phyloP scores from a whole-genome alignment of 768 basidiomycete species.

The Trametes punicea region DNA sequence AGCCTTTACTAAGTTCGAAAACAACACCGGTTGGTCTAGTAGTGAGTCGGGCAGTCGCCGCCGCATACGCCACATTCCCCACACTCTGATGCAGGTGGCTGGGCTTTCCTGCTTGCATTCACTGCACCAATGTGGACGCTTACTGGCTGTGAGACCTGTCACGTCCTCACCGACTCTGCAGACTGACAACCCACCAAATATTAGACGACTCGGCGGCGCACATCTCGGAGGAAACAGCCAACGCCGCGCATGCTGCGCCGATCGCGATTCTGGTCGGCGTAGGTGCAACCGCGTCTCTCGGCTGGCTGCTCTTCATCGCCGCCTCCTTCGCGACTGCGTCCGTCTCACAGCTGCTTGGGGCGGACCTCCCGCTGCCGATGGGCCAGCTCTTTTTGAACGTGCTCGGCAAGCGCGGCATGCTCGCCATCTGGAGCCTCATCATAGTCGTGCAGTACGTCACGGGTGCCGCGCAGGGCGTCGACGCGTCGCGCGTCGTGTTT shows the following conservation, averaged over 20 bases:
- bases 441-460: conserved; percentile 71
- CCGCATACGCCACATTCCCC: too few species aligned
- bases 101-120: conserved; percentile 72
- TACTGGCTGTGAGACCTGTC: conserved; percentile 59
- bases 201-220: conserved; percentile 75
- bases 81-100: conserved; percentile 65
- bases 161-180: too few species aligned
- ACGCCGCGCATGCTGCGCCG: conserved; percentile 61
- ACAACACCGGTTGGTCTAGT: conserved; percentile 65
- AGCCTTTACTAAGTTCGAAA: conserved; percentile 68
- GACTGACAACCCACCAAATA: too few species aligned
- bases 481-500: conserved; percentile 72
- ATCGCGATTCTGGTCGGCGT: conserved; percentile 68
- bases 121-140: conserved; percentile 79
- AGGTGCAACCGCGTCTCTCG: conserved; percentile 53
- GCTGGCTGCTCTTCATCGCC: conserved; percentile 64
- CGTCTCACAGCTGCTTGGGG: conserved; percentile 45
- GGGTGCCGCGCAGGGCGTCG: conserved; percentile 71
- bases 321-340: conserved; percentile 63
- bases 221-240: conserved; percentile 68
- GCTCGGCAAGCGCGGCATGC: conserved; percentile 67
- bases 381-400: conserved; percentile 66
- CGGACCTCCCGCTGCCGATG: conserved; percentile 61
- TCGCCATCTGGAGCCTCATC: conserved; percentile 67
- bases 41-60: too few species aligned